Conservation (phyloP, 2,329 filamentous ascomycete species). For the Pseudogymnoascus sp. region DNA sequence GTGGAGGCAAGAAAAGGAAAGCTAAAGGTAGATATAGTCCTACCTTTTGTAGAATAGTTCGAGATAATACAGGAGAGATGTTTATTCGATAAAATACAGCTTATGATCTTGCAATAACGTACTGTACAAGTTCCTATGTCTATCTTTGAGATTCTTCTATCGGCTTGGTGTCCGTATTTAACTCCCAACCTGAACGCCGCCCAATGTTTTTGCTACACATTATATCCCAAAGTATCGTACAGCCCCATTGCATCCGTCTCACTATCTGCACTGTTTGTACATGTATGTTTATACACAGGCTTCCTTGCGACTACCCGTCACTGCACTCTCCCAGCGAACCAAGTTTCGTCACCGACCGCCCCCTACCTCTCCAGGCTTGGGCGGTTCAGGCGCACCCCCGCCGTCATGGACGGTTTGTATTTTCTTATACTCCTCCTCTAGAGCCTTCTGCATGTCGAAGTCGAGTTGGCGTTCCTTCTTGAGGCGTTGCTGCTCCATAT, state of each 20-base stretch:
- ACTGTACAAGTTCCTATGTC: not conserved
- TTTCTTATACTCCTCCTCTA: conserved; percentile 87
- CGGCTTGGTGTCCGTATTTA: not conserved
- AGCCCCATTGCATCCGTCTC: not conserved
- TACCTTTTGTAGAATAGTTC: conserved; percentile 7
- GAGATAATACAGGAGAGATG: not conserved
- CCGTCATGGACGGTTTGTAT: conserved; percentile 66
- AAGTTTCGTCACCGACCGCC: not conserved
- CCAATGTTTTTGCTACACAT: not conserved
- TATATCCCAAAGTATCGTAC: conserved; percentile 5
- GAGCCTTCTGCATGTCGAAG: conserved; percentile 79
- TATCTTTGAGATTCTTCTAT: conserved; percentile 5
- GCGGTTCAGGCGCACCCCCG: conserved; percentile 15
- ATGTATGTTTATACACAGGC: not conserved
- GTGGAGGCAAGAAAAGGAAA: not conserved
- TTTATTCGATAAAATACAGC: not conserved
- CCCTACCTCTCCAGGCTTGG: conserved; percentile 3
- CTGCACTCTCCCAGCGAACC: not conserved
- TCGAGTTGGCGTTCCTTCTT: conserved; percentile 88
- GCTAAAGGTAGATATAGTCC: not conserved
- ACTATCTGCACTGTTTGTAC: not conserved
- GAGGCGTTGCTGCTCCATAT: conserved; percentile 86
- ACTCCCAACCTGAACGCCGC: not conserved
- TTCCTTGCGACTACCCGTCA: conserved; percentile 1
- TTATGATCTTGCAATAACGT: not conserved